These are phyloP conservation scores for Chamaecrista fasciculata DNA, from an alignment of 306 rosid species.

Conservation along the genomic window DNA sequence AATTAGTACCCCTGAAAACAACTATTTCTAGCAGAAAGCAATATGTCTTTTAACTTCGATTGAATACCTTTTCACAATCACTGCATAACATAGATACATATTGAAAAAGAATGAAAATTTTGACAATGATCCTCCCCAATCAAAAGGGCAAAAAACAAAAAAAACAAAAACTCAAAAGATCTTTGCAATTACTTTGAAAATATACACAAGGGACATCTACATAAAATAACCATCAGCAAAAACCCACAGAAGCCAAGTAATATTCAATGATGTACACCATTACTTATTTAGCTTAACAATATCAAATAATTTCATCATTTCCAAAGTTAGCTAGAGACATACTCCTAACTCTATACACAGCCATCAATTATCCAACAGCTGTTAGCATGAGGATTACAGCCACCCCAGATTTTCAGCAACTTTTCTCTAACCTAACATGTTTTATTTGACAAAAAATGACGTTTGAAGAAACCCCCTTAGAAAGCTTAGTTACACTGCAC, in stretches of 20 bases:
- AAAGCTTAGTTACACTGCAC: neutral
- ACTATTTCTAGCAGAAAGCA: conserved; percentile 2
- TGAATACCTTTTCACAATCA: neutral
- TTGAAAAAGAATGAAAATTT: neutral
- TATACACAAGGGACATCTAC: no score
- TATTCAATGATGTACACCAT: neutral
- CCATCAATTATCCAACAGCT: neutral
- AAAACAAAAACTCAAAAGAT: neutral
- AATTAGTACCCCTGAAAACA: no score
- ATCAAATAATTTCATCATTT: neutral
- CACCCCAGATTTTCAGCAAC: neutral
- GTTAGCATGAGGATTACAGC: neutral
- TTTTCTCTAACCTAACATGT: neutral
- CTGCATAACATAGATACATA: neutral
- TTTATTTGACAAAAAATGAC: neutral
- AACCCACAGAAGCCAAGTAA: neutral
- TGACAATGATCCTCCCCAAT: no score
- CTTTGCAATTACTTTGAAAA: no score
- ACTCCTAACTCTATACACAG: neutral
- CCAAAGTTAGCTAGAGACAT: neutral
- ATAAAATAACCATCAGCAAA: no score
- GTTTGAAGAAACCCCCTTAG: neutral
- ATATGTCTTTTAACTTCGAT: neutral
- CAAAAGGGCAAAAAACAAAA: no score
- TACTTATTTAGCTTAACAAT: neutral